Base-by-base conservation (phyloP, 1,284 basidiomycete genomes). In the Vanrija humicola region DNA sequence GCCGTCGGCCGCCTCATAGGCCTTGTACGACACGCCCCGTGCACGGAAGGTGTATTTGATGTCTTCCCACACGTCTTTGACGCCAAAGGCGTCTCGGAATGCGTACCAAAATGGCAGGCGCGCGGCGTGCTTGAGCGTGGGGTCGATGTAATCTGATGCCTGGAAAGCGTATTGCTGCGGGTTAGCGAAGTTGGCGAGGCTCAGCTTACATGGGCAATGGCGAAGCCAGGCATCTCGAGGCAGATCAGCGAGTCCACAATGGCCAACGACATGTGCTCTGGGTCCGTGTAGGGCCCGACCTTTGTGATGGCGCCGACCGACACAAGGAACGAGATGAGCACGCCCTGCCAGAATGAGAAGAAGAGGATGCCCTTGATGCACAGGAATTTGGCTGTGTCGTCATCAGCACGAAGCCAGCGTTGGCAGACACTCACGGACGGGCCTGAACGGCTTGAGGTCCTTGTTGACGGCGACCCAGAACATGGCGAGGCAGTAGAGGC, bases 321-420 rank as follows among this genome's bases (percentile, higher is more conserved):
- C 42, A 97, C 95, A 19, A 98, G 82, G 65, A 92, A 83, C 26
- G 92, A 94, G 51, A 98, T 85, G 44, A 74, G 83, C 44, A 97
- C 84, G 15, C 87, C 84, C 72, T 98, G 95, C 95, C 95, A 99
- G 79, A 98, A 99, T 0, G 89, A 94, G 77, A 96, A 95, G 81
- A 98, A 97, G 43, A 98, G 82, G 63, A 98, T 94, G 47, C 92
- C 93, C 73, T 98, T 98, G 67, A 98, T 90, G 72, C 93, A 98
- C 23, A 98, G 84, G 76, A 98, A 98, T 75, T 97, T 96, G 7
- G 92, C 91, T 74, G 89, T 82, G 89, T 82, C 2, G 8, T 18
- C 48, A 52, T 0, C 46, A 23, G 46, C 29, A 34, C n/a, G 16
- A 9, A 28, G 2, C 1, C 9, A 5, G 6, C n/a, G 4, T 1